phyloP scores from a whole-genome alignment of 345 rosid genomes.

The Boechera retrofracta region DNA sequence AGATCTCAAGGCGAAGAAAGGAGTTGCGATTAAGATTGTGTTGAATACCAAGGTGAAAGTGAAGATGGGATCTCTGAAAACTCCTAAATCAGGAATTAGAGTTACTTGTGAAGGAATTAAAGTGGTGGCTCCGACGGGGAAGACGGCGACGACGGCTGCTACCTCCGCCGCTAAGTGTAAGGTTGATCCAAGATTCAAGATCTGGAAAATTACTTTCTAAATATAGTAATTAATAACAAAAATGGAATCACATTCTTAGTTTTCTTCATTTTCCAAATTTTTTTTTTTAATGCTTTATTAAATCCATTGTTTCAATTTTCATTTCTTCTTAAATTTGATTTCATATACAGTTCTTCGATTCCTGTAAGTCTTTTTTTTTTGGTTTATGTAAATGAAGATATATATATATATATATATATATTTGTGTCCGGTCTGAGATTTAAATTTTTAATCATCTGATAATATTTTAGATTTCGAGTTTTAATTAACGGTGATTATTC shows the following conservation, averaged over 20 bases:
- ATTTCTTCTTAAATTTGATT: conserved; percentile 22
- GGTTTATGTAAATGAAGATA: conserved; percentile 42
- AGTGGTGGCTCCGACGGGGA: conserved; percentile 62
- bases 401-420: conserved; percentile 25
- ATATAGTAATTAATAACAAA: neutral
- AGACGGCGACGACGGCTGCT: conserved; percentile 58
- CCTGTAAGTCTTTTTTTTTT: conserved; percentile 18
- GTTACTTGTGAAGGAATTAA: conserved; percentile 73
- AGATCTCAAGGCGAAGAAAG: conserved; percentile 63
- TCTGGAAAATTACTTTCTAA: conserved; percentile 85
- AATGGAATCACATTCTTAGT: conserved; percentile 9
- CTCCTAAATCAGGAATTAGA: conserved; percentile 64
- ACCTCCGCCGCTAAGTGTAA: conserved; percentile 68
- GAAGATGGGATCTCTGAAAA: conserved; percentile 68
- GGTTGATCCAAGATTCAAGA: conserved; percentile 79
- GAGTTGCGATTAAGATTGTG: conserved; percentile 58
- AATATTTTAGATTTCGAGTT: neutral
- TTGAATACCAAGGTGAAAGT: conserved; percentile 70
- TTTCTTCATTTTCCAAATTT: neutral
- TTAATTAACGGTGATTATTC: neutral
- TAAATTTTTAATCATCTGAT: neutral
- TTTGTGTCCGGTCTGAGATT: conserved; percentile 16
- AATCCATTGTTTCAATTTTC: conserved; percentile 26
- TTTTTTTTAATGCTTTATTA: neutral
- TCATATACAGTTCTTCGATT: conserved; percentile 29